Evolutionary conservation across 441 rosid genomes (phyloP).

Genomic region (Capsella rubella): DNA sequence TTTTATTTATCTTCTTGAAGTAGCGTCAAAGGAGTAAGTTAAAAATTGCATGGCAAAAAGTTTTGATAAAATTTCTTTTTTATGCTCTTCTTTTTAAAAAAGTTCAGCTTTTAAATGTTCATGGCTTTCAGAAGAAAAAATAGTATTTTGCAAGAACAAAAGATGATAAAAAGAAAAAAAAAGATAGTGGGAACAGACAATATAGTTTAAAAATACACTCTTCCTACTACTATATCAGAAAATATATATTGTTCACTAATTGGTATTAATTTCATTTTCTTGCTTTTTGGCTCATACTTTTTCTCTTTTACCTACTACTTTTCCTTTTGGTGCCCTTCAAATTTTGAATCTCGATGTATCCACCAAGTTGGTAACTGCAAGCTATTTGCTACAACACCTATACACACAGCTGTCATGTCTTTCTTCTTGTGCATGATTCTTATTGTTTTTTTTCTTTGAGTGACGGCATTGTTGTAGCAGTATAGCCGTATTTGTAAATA

Average conservation of each 20-base stretch:
- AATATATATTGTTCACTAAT: not conserved
- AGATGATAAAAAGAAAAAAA: slow-evolving; percentile 10
- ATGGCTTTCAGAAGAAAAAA: slow-evolving; percentile 32
- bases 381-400: slow-evolving; percentile 7
- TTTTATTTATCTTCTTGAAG: not conserved
- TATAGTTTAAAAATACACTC: slow-evolving; percentile 1
- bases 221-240: slow-evolving; percentile 33
- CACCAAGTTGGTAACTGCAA: slow-evolving; percentile 31
- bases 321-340: slow-evolving; percentile 34
- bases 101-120: slow-evolving; percentile 24
- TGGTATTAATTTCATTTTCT: slow-evolving; percentile 24
- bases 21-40: not conserved
- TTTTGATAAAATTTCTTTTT: slow-evolving; percentile 20
- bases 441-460: not conserved
- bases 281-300: slow-evolving; percentile 41
- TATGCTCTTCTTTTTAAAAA: slow-evolving; percentile 25
- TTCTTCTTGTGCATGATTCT: slow-evolving; percentile 9
- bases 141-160: slow-evolving; percentile 27
- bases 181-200: slow-evolving; percentile 44
- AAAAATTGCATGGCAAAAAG: slow-evolving; percentile 34
- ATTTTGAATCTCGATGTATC: slow-evolving; percentile 36
- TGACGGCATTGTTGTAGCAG: not conserved
- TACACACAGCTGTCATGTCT: slow-evolving; percentile 20
- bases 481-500: not conserved
- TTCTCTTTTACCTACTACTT: slow-evolving; percentile 28